A percentile compares a stretch with the other conserved stretches of the same genome.
Conservation (phyloP, 1,284 basidiomycete species). For the Ganoderma boninense region DNA sequence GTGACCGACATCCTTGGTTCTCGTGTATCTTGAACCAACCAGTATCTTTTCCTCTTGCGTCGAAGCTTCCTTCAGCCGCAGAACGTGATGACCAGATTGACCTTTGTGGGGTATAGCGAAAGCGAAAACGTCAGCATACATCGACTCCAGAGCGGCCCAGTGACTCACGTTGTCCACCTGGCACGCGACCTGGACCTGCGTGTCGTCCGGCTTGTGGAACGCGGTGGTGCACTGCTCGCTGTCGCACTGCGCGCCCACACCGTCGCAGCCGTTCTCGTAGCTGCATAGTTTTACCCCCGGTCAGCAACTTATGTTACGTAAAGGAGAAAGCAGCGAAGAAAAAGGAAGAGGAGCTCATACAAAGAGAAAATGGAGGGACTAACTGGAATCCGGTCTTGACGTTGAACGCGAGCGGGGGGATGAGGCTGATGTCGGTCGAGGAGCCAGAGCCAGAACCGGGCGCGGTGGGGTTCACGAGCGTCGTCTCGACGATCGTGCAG, state of each 20-base stretch:
- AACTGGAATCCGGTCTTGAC: constrained; percentile 42
- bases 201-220: constrained; percentile 51
- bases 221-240: constrained; percentile 43
- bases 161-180: constrained; percentile 38
- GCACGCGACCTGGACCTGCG: constrained; percentile 51
- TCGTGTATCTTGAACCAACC: too few species aligned
- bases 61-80: not conserved
- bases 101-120: too few species aligned
- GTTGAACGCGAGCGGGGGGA: constrained; percentile 46
- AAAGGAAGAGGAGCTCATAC: too few species aligned
- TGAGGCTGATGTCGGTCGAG: constrained; percentile 53
- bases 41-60: not conserved
- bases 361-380: not conserved
- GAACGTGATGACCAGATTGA: not conserved
- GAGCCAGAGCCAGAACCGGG: constrained; percentile 52
- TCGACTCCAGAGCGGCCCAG: not conserved
- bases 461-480: constrained; percentile 49
- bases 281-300: constrained; percentile 19
- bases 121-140: not conserved
- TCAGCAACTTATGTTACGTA: not conserved
- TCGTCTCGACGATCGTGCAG: constrained; percentile 53
- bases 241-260: constrained; percentile 37
- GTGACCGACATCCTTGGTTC: too few species aligned
- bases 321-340: not conserved
- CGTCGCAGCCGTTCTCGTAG: constrained; percentile 43